Base-by-base conservation (phyloP, 2,329 filamentous ascomycete genomes). In the Alternaria tenuissima region DNA sequence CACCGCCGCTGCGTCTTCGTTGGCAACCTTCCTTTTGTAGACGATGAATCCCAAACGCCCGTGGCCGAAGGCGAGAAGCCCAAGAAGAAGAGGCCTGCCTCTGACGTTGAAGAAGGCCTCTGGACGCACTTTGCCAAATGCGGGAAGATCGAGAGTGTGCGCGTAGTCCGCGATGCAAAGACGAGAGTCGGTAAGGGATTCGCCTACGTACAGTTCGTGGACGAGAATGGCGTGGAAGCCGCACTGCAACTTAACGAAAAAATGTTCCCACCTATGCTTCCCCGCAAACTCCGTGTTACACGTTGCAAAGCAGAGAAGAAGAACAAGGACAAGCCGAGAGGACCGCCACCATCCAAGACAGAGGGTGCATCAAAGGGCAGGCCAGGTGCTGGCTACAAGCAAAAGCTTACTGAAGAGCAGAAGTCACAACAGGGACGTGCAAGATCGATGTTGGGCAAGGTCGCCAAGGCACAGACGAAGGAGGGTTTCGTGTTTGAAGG, bases 181-280 rank as follows among this genome's bases (percentile, higher is more conserved):
- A 99, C 96, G 7, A 88, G 96, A 51, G 92, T 99, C 30, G 93
- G 95, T 72, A 99, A 99, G 78, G 95, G 95, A 5, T 93, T 99
- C 75, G 96, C 96, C 63, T 99, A 99, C 73, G 94, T 99, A 16
- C 95, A 99, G 76, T 99, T 99, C 38, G 70, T 90, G 83, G 92
- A 98, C 71, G 88, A 85, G 64, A 97, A 96, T 71, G 85, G 90
- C 44, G 94, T 99, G 46, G 95, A 99, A 79, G 87, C 91, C n/a
- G 95, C 95, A 2, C 85, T 99, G 12, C 86, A 96, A 39, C 87
- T 94, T 62, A 87, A 97, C 76, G 94, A 89, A 63, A 96, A 98
- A 83, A 95, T 92, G 71, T 98, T 94, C 74, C 93, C 94, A 16
- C 94, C 94, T 18, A 89, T 97, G 87, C 88, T 98, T n/a, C 94